Conservation (phyloP, 306 rosid species). For the Casuarina equisetifolia region DNA sequence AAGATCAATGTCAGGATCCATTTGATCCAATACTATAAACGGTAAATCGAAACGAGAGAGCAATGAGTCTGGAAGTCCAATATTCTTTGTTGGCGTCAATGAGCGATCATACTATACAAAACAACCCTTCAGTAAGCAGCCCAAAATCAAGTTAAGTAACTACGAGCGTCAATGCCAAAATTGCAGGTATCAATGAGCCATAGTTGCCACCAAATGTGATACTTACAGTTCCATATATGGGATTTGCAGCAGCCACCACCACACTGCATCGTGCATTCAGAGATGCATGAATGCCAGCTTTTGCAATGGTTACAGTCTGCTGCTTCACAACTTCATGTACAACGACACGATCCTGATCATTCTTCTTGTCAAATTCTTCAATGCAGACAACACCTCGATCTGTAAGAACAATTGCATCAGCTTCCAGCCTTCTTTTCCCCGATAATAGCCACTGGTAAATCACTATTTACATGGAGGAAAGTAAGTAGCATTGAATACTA, state of each 20-base stretch:
- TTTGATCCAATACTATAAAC: slow-evolving; percentile 94
- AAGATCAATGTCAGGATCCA: slow-evolving; percentile 98
- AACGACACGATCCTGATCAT: slow-evolving; percentile 95
- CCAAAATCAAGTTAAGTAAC: slow-evolving; percentile 8
- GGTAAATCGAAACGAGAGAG: slow-evolving; percentile 96
- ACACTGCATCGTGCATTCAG: slow-evolving; percentile 98
- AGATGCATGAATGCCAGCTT: slow-evolving; percentile 99
- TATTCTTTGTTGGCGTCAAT: slow-evolving; percentile 97
- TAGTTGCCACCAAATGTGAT: slow-evolving; percentile 11
- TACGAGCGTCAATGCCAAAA: slow-evolving; percentile 15
- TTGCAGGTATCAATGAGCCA: slow-evolving; percentile 3
- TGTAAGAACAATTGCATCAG: slow-evolving; percentile 99
- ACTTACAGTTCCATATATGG: slow-evolving; percentile 98
- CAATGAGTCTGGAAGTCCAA: slow-evolving; percentile 95
- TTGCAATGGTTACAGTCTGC: slow-evolving; percentile 97
- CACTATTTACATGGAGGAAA: slow-evolving; percentile 12
- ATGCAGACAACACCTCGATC: slow-evolving; percentile 99
- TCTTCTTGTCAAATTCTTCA: slow-evolving; percentile 99
- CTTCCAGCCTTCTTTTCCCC: slow-evolving; percentile 99
- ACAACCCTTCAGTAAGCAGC: slow-evolving; percentile 19
- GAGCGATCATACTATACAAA: slow-evolving; percentile 97
- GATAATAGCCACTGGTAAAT: slow-evolving; percentile 25
- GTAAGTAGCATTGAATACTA: slow-evolving; percentile 6
- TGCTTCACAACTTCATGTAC: slow-evolving; percentile 99
- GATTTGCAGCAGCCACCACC: slow-evolving; percentile 99